A percentile compares a stretch with the other conserved stretches of the same genome.
These are phyloP conservation scores for Dentiscutata heterogama DNA, from an alignment of 371 early-diverging fungal species.

Conservation along the genomic window DNA sequence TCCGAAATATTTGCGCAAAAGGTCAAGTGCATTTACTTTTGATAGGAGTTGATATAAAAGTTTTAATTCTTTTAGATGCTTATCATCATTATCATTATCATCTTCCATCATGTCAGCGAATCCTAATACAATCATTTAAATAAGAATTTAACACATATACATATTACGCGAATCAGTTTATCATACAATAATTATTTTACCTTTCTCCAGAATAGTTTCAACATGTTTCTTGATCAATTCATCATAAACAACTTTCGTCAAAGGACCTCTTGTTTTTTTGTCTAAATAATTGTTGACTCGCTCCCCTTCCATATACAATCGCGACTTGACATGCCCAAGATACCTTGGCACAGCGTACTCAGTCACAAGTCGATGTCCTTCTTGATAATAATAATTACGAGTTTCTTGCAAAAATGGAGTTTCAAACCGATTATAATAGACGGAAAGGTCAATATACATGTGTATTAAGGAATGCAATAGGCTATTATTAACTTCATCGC, in stretches of 20 bases:
- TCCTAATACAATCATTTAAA: conserved; percentile 53
- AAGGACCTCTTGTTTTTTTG: conserved; percentile 69
- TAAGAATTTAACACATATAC: not conserved
- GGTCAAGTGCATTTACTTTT: conserved; percentile 58
- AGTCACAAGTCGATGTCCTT: conserved; percentile 65
- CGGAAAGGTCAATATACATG: conserved; percentile 82
- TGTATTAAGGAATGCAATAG: conserved; percentile 72
- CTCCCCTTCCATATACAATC: conserved; percentile 75
- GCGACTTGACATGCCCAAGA: conserved; percentile 68
- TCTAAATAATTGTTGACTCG: conserved; percentile 75
- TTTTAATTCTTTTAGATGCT: conserved; percentile 63
- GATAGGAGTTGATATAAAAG: conserved; percentile 66
- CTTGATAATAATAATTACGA: conserved; percentile 71
- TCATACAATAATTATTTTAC: conserved; percentile 49
- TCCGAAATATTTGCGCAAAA: conserved; percentile 52
- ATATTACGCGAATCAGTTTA: no score
- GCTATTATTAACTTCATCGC: conserved; percentile 63
- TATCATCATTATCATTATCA: conserved; percentile 45
- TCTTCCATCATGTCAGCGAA: conserved; percentile 77
- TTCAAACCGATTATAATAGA: conserved; percentile 80
- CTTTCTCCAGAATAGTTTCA: conserved; percentile 70
- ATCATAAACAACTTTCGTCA: conserved; percentile 68
- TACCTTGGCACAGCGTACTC: conserved; percentile 66
- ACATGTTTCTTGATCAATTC: conserved; percentile 73
- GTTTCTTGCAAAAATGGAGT: conserved; percentile 70